Percentiles rank a stretch among this genome's conserved stretches.
Conservation (phyloP, 192 early-diverging fungal species). For the Entophlyctis luteolus region DNA sequence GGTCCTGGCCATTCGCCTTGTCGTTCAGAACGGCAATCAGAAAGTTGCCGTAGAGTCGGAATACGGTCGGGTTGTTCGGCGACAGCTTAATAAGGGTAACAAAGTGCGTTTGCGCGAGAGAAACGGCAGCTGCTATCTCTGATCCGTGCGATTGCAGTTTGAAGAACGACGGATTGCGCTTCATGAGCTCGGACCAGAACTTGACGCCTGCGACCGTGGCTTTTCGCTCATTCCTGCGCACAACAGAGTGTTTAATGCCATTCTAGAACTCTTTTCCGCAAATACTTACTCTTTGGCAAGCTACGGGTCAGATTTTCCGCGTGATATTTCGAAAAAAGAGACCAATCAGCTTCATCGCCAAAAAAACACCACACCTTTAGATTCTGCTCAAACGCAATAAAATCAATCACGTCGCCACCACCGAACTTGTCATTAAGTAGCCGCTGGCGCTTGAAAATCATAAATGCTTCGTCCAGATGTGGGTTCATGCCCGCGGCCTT, state of each 20-base stretch:
- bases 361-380: conserved; percentile 9
- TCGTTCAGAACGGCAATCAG: conserved; percentile 45
- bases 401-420: conserved; percentile 50
- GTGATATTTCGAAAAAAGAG: not conserved
- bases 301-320: not conserved
- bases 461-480: conserved; percentile 39
- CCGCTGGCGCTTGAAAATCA: conserved; percentile 43
- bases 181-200: conserved; percentile 47
- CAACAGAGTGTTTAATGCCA: not conserved
- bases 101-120: conserved; percentile 36
- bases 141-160: conserved; percentile 37
- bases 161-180: conserved; percentile 28
- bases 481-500: conserved; percentile 38
- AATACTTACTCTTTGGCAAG: conserved; percentile 20
- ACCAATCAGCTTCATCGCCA: not conserved
- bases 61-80: conserved; percentile 33
- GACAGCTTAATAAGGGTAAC: conserved; percentile 34
- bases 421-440: conserved; percentile 42
- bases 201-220: conserved; percentile 36
- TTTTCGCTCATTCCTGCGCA: conserved; percentile 16
- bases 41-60: conserved; percentile 42
- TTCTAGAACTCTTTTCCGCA: not conserved
- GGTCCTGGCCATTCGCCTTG: conserved; percentile 29
- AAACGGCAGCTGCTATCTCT: conserved; percentile 32
- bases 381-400: conserved; percentile 49